Evolutionary conservation across 169 alveolate species (phyloP), one percentile per base, ranked within the genome.

Genomic region (Babesia gibsoni): DNA sequence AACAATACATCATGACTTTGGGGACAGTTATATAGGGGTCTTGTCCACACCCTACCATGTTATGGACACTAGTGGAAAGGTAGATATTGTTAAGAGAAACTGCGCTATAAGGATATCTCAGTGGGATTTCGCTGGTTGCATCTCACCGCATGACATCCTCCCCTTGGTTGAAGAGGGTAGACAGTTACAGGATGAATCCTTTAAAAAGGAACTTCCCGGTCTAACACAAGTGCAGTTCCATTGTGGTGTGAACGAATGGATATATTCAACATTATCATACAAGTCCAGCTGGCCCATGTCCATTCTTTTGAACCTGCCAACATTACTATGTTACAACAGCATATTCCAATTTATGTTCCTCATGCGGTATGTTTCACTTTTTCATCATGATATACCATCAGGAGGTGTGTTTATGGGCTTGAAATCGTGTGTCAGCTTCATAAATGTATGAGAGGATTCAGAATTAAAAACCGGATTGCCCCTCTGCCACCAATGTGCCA

Each of bases 321-420:
- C 73, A 9, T 42, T 58, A 54, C 35, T 49, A 9, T 33, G 61
- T 36, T 75, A 75, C 66, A 65, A 75, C 41, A 65, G 68, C 42
- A 4, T 64, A 9, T 75, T 75, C 61, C 84, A 75, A 23, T 36
- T 57, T 1, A 46, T 75, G 9, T 65, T 75, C 52, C 36, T 50
- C 23, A 30, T 64, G 18, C 42, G 70, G 83, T 73, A 73, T 29
- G 56, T 73, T 25, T n/a, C 18, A 10, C 20, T 52, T 52, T 7
- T 2, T 1, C 42, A 0, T 14, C 16, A 4, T 23, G 20, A 30
- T 29, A 4, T 16, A 2, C 7, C 18, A 20, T 37, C 69, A 75
- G 84, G 53, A 37, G 73, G 10, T 65, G 77, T 39, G 37, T 66
- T 35, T 61, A 52, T 30, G 84, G 84, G 0, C 61, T 75, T 7